These are phyloP conservation scores for Arthrobotrys entomopaga DNA, from an alignment of 2,329 filamentous ascomycete genomes.

Conservation along the genomic window DNA sequence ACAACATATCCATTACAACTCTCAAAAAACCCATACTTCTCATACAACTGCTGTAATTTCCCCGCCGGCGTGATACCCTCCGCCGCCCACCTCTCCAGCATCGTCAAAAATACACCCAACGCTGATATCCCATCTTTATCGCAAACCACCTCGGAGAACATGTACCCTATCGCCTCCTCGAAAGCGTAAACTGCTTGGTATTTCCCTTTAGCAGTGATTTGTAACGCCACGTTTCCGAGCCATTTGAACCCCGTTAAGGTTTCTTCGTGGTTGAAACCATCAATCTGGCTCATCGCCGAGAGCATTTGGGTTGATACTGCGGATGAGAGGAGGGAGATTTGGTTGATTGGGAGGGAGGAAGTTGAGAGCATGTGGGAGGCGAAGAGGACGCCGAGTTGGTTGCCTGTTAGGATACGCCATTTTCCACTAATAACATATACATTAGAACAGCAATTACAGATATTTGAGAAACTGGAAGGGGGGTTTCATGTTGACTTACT, in stretches of 20 bases:
- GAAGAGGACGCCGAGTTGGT: constrained; percentile 72
- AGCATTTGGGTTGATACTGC: constrained; percentile 74
- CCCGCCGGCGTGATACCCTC: constrained; percentile 69
- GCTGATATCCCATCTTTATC: constrained; percentile 74
- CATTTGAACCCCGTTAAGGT: constrained; percentile 76
- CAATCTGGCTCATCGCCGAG: constrained; percentile 67
- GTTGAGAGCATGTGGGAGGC: constrained; percentile 69
- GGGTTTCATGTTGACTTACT: constrained; percentile 60
- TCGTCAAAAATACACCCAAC: constrained; percentile 68
- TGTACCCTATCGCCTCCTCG: constrained; percentile 75
- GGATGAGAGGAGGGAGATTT: constrained; percentile 70
- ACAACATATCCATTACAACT: constrained; percentile 73
- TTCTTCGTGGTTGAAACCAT: constrained; percentile 70
- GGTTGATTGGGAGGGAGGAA: constrained; percentile 58
- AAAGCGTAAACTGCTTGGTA: constrained; percentile 70
- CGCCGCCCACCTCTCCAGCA: constrained; percentile 63
- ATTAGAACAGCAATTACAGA: neutral
- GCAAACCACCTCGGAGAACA: constrained; percentile 71
- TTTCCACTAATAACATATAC: constrained; percentile 61
- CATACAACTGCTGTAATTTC: constrained; percentile 70
- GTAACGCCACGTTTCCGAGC: constrained; percentile 71
- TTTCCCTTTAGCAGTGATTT: constrained; percentile 65
- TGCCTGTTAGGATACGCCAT: constrained; percentile 73
- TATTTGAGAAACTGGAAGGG: neutral
- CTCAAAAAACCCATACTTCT: constrained; percentile 70